Conservation (phyloP, 2,329 filamentous ascomycete genomes). For the Sporothrix schenckii region DNA sequence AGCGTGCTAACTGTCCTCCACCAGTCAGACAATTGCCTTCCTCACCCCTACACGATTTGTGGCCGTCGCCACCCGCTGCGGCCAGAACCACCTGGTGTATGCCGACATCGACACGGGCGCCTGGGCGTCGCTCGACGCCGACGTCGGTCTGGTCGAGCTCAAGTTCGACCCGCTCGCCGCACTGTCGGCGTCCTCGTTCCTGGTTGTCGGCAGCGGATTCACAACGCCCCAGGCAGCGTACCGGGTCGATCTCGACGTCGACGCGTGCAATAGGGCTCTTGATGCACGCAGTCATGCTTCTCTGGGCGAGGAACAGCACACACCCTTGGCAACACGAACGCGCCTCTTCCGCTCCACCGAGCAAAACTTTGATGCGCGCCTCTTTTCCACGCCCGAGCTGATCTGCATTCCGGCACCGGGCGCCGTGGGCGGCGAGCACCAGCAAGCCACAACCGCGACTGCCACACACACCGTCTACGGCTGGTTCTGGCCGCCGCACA, state of each 20-base stretch:
- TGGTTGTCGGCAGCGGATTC: slow-evolving; percentile 46
- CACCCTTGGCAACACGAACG: slow-evolving; percentile 35
- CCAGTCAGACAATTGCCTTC: slow-evolving; percentile 48
- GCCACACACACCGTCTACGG: slow-evolving; percentile 44
- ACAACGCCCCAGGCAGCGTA: slow-evolving; percentile 44
- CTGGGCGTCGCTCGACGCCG: slow-evolving; percentile 43
- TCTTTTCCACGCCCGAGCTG: slow-evolving; percentile 47
- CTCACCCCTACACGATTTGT: slow-evolving; percentile 45
- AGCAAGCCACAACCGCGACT: neutral
- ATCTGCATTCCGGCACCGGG: slow-evolving; percentile 34
- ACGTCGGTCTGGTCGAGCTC: slow-evolving; percentile 43
- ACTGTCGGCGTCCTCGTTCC: slow-evolving; percentile 44
- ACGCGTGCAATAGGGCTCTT: slow-evolving; percentile 36
- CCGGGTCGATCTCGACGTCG: slow-evolving; percentile 40
- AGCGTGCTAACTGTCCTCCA: neutral
- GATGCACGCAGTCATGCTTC: neutral
- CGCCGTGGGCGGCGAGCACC: neutral
- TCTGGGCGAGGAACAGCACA: neutral
- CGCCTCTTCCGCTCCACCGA: slow-evolving; percentile 44
- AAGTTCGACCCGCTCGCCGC: slow-evolving; percentile 43
- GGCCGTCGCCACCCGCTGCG: slow-evolving; percentile 43
- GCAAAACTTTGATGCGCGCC: slow-evolving; percentile 40
- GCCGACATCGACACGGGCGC: slow-evolving; percentile 45
- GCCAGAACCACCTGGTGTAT: slow-evolving; percentile 44
- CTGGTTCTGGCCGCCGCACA: slow-evolving; percentile 55